phyloP scores from a whole-genome alignment of 768 basidiomycete genomes.

The Multifurca ochricompacta region DNA sequence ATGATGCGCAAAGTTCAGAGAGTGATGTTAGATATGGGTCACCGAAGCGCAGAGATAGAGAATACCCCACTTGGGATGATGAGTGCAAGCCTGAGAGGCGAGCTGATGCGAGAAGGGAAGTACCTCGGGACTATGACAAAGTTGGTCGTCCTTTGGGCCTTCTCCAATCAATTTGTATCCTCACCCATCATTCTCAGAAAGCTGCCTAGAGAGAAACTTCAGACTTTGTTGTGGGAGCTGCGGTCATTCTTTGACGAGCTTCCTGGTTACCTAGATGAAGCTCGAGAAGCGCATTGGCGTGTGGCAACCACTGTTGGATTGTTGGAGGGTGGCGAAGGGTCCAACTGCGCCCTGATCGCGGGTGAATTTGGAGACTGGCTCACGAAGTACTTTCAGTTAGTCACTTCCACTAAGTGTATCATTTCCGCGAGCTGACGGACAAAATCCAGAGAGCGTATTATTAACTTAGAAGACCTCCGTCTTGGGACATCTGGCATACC shows the following conservation, averaged over 20 bases:
- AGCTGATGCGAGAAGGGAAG: conserved; percentile 36
- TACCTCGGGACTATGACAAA: conserved; percentile 40
- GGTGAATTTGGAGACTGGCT: conserved; percentile 43
- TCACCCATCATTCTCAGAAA: conserved; percentile 31
- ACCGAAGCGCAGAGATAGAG: conserved; percentile 27
- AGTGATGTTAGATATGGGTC: conserved; percentile 38
- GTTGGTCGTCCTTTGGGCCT: conserved; percentile 29
- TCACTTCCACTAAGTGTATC: background rate
- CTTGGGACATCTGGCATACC: conserved; percentile 75
- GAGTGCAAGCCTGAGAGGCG: conserved; percentile 38
- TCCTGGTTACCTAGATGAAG: conserved; percentile 1
- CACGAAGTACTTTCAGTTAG: conserved; percentile 20
- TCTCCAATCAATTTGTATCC: background rate
- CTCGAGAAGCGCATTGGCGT: background rate
- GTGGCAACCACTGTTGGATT: background rate
- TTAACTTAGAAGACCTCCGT: conserved; percentile 40
- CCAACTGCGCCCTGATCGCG: conserved; percentile 15
- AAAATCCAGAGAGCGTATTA: conserved; percentile 33
- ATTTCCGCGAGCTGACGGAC: background rate
- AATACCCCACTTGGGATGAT: conserved; percentile 33
- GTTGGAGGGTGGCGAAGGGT: background rate
- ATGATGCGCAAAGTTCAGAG: conserved; percentile 37
- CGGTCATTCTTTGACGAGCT: conserved; percentile 32
- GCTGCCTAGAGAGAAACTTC: conserved; percentile 30
- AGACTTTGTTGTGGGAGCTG: conserved; percentile 35